Base-by-base conservation (phyloP, 306 rosid species). In the Prunus dulcis region DNA sequence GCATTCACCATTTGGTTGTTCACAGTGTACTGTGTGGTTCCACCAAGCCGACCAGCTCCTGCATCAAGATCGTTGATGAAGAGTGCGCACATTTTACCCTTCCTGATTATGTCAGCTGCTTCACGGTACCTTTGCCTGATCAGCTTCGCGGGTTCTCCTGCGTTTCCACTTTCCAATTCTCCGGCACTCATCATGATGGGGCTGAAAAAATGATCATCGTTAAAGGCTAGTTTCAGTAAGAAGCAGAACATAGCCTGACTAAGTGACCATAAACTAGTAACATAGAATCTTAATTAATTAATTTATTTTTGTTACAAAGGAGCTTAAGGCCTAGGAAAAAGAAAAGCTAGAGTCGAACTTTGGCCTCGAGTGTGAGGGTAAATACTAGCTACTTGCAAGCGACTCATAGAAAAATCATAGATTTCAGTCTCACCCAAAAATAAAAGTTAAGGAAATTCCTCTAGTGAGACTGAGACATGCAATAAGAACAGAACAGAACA, bases 161-260 rank as follows among this genome's bases (percentile, higher is more conserved):
- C 98, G 56, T 96, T 96, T 55, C 99, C 98, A 74, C 98, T 96
- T 81, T 96, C 99, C 70, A 96, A 32, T 65, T 96, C 99, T 91
- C 98, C 99, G 2, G 99, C 99, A 81, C 99, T 96, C 99, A 96
- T 92, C 99, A 96, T 92, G 89, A 96, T 96, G 4, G 99, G 99
- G 89, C 98, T 91, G 89, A 9, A 77, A 73, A 17, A 0, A 0
- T 14, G 12, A 23, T 20, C 67, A 73, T 14, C 52, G 17, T 47
- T 43, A 46, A 27, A 64, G 23, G 76, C 67, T 57, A 73, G 67
- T 10, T 17, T 72, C 28, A 73, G 76, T 3, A 9, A n/a, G 67
- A 72, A 72, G 28, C 67, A 56, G 17, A 43, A 0, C 10, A 20
- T 38, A 15, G 23, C 23, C 67, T 14, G 17, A 10, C 64, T 5